Conservation (phyloP, 768 basidiomycete genomes). For the Tephrocybe sp. region DNA sequence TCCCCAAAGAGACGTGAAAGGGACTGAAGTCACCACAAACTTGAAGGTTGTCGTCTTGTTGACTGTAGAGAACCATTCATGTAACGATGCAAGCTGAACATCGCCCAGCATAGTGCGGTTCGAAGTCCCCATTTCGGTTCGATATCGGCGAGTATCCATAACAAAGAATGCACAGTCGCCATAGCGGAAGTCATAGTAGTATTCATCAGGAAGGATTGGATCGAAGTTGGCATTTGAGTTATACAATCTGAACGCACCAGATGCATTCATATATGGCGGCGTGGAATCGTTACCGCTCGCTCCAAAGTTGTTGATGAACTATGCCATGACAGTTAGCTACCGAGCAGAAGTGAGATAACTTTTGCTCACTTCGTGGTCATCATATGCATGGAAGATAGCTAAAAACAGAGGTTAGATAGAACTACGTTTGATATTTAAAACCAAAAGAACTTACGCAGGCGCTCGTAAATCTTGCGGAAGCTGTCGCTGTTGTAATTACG, state of each 20-base stretch:
- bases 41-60: slow-evolving; percentile 76
- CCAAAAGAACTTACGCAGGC: slow-evolving; percentile 52
- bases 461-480: slow-evolving; percentile 68
- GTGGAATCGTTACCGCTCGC: slow-evolving; percentile 54
- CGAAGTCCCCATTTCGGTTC: slow-evolving; percentile 10
- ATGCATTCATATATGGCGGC: slow-evolving; percentile 58
- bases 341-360: not conserved
- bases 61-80: slow-evolving; percentile 65
- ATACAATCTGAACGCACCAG: slow-evolving; percentile 60
- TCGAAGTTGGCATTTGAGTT: slow-evolving; percentile 67
- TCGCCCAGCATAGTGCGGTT: slow-evolving; percentile 70
- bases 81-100: slow-evolving; percentile 57
- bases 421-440: not conserved
- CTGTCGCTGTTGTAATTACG: slow-evolving; percentile 65
- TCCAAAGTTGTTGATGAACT: slow-evolving; percentile 70
- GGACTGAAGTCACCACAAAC: slow-evolving; percentile 74
- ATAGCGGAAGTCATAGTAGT: slow-evolving; percentile 63
- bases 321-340: not conserved
- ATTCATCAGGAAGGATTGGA: slow-evolving; percentile 37
- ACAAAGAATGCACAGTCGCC: slow-evolving; percentile 78
- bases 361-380: slow-evolving; percentile 63
- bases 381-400: slow-evolving; percentile 72
- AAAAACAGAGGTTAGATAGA: slow-evolving; percentile 40
- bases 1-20: slow-evolving; percentile 73
- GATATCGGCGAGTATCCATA: slow-evolving; percentile 43